phyloP scores from a whole-genome alignment of 1,139 yeast genomes.

The Blastobotrys indianensis region DNA sequence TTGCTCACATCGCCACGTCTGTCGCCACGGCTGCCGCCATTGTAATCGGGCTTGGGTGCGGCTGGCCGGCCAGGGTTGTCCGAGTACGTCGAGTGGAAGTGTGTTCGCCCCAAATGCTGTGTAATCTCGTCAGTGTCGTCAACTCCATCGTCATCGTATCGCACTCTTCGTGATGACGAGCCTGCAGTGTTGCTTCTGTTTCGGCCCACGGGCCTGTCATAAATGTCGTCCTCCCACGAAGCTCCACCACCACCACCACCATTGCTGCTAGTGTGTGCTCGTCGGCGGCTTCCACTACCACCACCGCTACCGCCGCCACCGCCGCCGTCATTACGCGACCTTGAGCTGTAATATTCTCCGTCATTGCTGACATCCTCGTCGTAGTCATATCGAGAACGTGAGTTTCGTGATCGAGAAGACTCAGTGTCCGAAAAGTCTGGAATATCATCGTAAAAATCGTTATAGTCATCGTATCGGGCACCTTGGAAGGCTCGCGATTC shows the following conservation, averaged over 20 bases:
- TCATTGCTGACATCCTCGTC: slow-evolving; percentile 31
- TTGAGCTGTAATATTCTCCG: slow-evolving; percentile 22
- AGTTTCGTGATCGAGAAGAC: slow-evolving; percentile 30
- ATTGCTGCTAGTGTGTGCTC: not conserved
- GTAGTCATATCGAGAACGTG: slow-evolving; percentile 29
- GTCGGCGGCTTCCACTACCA: no score
- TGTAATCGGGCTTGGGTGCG: slow-evolving; percentile 46
- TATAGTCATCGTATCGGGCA: slow-evolving; percentile 47
- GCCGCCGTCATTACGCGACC: not conserved
- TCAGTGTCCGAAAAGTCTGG: slow-evolving; percentile 43
- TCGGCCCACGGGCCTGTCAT: slow-evolving; percentile 43
- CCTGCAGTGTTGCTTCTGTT: slow-evolving; percentile 8
- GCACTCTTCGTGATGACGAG: slow-evolving; percentile 18
- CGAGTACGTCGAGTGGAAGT: slow-evolving; percentile 28
- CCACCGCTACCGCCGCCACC: not conserved
- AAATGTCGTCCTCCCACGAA: slow-evolving; percentile 81
- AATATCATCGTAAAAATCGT: slow-evolving; percentile 63
- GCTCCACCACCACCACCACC: slow-evolving; percentile 37
- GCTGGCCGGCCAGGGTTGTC: slow-evolving; percentile 39
- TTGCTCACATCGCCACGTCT: not conserved
- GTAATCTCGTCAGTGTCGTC: slow-evolving; percentile 32
- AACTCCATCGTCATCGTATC: slow-evolving; percentile 15
- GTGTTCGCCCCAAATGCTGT: slow-evolving; percentile 32
- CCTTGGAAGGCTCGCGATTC: slow-evolving; percentile 80
- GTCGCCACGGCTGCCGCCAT: slow-evolving; percentile 1